phyloP scores from a whole-genome alignment of 2,329 filamentous ascomycete genomes.

The Trichoderma guizhouense region DNA sequence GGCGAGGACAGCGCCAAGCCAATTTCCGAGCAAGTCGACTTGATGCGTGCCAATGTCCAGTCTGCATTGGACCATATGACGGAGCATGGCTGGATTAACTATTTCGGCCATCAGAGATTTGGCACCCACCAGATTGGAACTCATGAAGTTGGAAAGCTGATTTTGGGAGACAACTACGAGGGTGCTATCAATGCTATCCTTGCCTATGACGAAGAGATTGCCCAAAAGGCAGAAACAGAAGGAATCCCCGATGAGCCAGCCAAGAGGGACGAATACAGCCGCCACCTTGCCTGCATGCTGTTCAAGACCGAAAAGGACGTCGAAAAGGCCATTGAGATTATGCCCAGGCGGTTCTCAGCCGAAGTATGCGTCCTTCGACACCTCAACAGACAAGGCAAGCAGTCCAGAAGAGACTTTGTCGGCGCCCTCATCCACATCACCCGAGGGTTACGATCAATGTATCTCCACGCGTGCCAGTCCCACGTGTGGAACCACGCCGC shows the following conservation, averaged over 20 bases:
- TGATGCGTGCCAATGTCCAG: constrained; percentile 42
- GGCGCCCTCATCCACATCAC: constrained; percentile 79
- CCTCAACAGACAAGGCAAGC: constrained; percentile 51
- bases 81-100: constrained; percentile 86
- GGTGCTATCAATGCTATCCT: constrained; percentile 77
- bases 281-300: constrained; percentile 72
- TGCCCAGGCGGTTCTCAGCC: constrained; percentile 79
- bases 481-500: constrained; percentile 88
- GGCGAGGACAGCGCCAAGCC: constrained; percentile 32
- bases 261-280: constrained; percentile 71
- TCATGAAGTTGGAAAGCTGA: constrained; percentile 77
- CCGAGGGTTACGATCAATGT: constrained; percentile 83
- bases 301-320: constrained; percentile 63
- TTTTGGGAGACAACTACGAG: constrained; percentile 77
- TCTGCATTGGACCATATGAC: constrained; percentile 64
- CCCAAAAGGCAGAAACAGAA: constrained; percentile 42
- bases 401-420: constrained; percentile 64
- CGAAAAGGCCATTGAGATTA: constrained; percentile 58
- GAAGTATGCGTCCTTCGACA: constrained; percentile 78
- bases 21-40: constrained; percentile 29
- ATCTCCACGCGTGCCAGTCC: constrained; percentile 94
- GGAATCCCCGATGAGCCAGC: constrained; percentile 45
- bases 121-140: constrained; percentile 85
- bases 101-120: constrained; percentile 96
- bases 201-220: constrained; percentile 62